These are phyloP conservation scores for Candida sp. DNA, from an alignment of 1,139 yeast genomes.

Conservation along the genomic window DNA sequence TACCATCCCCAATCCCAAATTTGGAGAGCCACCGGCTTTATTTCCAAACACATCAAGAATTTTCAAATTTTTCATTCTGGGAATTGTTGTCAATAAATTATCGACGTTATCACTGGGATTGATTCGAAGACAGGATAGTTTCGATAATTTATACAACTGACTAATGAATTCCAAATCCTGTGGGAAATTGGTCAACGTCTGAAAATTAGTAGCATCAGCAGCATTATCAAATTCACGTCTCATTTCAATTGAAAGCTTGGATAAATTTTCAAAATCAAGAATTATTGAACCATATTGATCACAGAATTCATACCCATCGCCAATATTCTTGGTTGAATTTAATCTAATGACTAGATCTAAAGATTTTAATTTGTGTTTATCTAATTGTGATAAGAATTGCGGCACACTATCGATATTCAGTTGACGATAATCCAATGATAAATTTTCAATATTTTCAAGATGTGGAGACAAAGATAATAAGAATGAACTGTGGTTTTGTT, in stretches of 20 bases:
- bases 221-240: conserved; percentile 26
- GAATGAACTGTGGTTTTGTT: conserved; percentile 20
- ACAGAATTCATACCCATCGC: conserved; percentile 19
- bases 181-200: conserved; percentile 4
- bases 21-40: conserved; percentile 52
- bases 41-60: conserved; percentile 48
- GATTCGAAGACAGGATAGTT: conserved; percentile 34
- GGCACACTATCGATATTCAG: conserved; percentile 40
- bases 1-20: conserved; percentile 51
- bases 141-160: conserved; percentile 14
- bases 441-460: conserved; percentile 20
- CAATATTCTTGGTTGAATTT: conserved; percentile 31
- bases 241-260: conserved; percentile 40
- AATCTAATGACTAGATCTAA: conserved; percentile 43
- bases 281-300: conserved; percentile 25
- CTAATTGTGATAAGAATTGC: conserved; percentile 25
- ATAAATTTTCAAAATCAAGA: conserved; percentile 1
- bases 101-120: conserved; percentile 30
- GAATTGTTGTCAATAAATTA: conserved; percentile 21
- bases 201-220: conserved; percentile 14
- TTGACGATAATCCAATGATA: conserved; percentile 46
- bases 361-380: conserved; percentile 18
- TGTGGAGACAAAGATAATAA: conserved; percentile 22
- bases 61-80: conserved; percentile 23
- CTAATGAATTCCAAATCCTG: conserved; percentile 4